Evolutionary conservation across 2,329 filamentous ascomycete genomes (phyloP).

Genomic region (Pezicula radicicola): DNA sequence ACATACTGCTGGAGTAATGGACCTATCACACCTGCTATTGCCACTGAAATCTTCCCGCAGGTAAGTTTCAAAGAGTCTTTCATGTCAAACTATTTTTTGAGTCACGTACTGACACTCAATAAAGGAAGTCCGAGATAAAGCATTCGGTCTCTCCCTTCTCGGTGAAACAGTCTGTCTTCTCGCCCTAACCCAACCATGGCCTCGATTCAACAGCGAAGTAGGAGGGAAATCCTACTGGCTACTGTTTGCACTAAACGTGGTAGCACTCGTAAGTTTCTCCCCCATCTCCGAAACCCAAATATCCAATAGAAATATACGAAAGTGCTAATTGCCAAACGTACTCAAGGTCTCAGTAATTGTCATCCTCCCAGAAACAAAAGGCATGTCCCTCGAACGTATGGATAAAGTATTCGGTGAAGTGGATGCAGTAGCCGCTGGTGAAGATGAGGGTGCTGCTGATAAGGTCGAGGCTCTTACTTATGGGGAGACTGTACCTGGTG

Average conservation of each 20-base stretch:
- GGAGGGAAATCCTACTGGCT: conserved; percentile 36
- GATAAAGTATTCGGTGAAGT: conserved; percentile 23
- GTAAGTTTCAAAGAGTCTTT: too few relatives aligned
- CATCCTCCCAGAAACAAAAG: conserved; percentile 17
- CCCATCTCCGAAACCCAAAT: not conserved
- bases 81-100: too few relatives aligned
- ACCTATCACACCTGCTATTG: conserved; percentile 32
- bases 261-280: conserved; percentile 23
- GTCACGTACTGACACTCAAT: too few relatives aligned
- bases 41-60: conserved; percentile 35
- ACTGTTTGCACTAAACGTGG: conserved; percentile 34
- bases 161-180: conserved; percentile 36
- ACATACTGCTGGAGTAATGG: conserved; percentile 40
- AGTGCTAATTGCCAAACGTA: conserved; percentile 3
- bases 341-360: conserved; percentile 28
- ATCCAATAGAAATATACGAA: not conserved
- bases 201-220: conserved; percentile 33
- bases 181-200: conserved; percentile 37
- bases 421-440: conserved; percentile 34
- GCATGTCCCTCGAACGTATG: conserved; percentile 6
- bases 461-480: conserved; percentile 23
- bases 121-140: conserved; percentile 36
- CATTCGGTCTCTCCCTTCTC: conserved; percentile 30
- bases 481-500: not conserved
- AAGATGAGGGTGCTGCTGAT: conserved; percentile 25